These are phyloP conservation scores for Pseudotsuga menziesii DNA, from an alignment of 75 land plant genomes.

Conservation along the genomic window DNA sequence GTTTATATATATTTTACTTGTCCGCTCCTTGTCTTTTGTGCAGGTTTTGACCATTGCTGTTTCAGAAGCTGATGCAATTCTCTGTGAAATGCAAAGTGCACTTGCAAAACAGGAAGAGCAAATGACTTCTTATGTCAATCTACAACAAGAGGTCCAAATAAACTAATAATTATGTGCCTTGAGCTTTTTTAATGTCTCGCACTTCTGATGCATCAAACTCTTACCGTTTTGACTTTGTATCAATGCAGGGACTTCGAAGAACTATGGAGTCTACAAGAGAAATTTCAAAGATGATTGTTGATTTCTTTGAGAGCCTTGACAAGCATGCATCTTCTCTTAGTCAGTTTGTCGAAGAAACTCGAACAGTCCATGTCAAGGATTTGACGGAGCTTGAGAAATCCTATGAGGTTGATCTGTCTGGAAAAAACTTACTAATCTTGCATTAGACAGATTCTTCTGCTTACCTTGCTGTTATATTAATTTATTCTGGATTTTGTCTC, in stretches of 20 bases:
- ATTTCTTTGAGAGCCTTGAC: constrained; percentile 24
- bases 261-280: constrained; percentile 32
- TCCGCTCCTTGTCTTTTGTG: background rate
- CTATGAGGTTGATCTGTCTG: constrained; percentile 26
- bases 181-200: too few species aligned
- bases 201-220: background rate
- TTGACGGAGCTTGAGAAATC: constrained; percentile 25
- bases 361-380: constrained; percentile 20
- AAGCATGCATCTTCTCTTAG: constrained; percentile 20
- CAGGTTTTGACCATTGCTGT: constrained; percentile 29
- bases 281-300: constrained; percentile 18
- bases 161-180: background rate
- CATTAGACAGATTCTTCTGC: background rate
- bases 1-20: background rate
- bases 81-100: constrained; percentile 19
- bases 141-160: constrained; percentile 32
- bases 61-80: constrained; percentile 28
- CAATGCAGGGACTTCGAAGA: constrained; percentile 17
- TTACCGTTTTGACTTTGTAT: background rate
- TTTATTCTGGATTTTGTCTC: background rate
- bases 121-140: constrained; percentile 25
- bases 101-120: constrained; percentile 31
- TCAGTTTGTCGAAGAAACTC: constrained; percentile 16
- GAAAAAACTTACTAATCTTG: background rate
- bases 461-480: background rate